Conservation (phyloP, 179 eudicot species). For the Patellifolia procumbens region DNA sequence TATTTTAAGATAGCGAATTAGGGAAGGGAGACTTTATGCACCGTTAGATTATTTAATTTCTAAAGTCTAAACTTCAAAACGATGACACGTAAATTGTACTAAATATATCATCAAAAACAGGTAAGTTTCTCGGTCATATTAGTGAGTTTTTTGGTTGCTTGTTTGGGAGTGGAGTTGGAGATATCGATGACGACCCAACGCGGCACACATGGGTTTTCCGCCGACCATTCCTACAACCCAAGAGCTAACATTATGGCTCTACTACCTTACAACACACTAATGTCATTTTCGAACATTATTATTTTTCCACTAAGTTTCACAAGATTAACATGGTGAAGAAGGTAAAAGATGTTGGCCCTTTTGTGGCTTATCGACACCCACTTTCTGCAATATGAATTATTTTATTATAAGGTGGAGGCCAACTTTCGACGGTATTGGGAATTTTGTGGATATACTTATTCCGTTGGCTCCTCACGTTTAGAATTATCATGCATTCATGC, state of each 20-base stretch:
- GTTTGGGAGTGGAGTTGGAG: conserved; percentile 15
- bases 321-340: background rate
- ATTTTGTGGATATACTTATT: background rate
- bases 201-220: conserved; percentile 25
- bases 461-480: conserved; percentile 7
- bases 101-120: too few species aligned
- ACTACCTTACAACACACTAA: background rate
- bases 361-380: conserved; percentile 18
- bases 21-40: background rate
- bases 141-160: background rate
- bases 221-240: conserved; percentile 20
- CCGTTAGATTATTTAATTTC: background rate
- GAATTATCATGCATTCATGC: too few species aligned
- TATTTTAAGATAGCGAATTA: background rate
- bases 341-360: conserved; percentile 20
- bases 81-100: background rate
- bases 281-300: background rate
- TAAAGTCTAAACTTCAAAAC: background rate
- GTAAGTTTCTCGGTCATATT: too few species aligned
- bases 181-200: conserved; percentile 11
- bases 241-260: background rate
- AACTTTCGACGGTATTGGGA: background rate
- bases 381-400: background rate
- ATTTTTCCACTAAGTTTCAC: conserved; percentile 11
- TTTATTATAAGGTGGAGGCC: conserved; percentile 7